Evolutionary conservation across 371 early-diverging fungal species (phyloP), one percentile per base, ranked within the genome.

Genomic region (Coemansia sp.): DNA sequence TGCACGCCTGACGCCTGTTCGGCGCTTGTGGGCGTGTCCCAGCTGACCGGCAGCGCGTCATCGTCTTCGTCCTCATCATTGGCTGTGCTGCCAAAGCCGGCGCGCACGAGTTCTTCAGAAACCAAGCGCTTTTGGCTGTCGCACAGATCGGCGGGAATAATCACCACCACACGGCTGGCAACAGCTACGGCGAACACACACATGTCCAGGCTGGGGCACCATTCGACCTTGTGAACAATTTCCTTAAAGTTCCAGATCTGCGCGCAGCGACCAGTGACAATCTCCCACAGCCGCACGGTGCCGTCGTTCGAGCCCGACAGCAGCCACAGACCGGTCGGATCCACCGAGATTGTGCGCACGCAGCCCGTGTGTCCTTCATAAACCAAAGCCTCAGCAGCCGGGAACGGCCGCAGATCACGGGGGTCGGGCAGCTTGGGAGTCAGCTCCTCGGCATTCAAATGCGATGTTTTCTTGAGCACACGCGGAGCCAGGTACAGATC

Each of bases 401-500:
- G 99, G 91, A 93, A 98, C 5, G 99, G 99, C 64, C 90, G 90
- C 57, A 98, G 85, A 73, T 97, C 97, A 75, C 92, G 90, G 9
- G 96, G 97, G 67, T 90, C 91, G 28, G 99, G 99, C n/a, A 98
- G 85, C 81, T 94, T 92, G 55, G 98, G 99, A 33, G 97, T 86
- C 52, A 98, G 85, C 28, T 91, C 89, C 63, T 97, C 97, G 21
- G 94, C 93, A 80, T 97, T 94, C 67, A 95, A 88, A 63, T 94
- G 84, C 65, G 93, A 83, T 72, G 90, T 89, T 78, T 94, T 93
- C 82, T 91, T 93, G 53, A 87, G 83, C 44, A 90, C 87, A 78
- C 99, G 91, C 25, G 99, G 99, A 47, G 96, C 94, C 66, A 98
- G 83, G 75, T 97, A 98, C 69, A 98, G 84, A 80, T 98, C 98